These are phyloP conservation scores for Eucalyptus paniculata DNA, from an alignment of 345 rosid species.

Conservation along the genomic window DNA sequence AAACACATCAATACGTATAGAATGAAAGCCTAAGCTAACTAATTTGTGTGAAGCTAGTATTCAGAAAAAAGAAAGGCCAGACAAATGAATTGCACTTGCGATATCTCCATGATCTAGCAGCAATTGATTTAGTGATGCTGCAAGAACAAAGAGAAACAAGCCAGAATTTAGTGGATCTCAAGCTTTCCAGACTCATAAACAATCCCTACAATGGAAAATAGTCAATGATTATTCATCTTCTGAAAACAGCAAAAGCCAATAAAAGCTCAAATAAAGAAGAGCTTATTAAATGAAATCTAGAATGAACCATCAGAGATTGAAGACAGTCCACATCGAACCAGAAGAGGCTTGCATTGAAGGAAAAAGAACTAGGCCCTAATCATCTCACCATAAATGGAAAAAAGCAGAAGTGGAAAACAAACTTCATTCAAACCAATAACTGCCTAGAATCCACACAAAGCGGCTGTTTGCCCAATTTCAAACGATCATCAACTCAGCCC, in stretches of 20 bases:
- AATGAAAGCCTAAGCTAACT: neutral
- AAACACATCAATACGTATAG: neutral
- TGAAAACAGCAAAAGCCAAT: neutral
- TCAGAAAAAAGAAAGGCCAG: neutral
- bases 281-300: neutral
- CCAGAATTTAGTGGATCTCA: neutral
- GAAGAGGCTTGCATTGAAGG: neutral
- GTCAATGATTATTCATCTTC: neutral
- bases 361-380: neutral
- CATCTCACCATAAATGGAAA: neutral
- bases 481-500: neutral
- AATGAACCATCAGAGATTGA: neutral
- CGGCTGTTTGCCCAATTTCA: neutral
- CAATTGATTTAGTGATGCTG: neutral
- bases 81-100: neutral
- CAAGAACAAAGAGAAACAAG: neutral
- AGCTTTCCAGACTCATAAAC: neutral
- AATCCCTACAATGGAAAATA: neutral
- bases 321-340: neutral
- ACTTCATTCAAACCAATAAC: neutral
- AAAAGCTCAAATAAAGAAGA: neutral
- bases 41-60: neutral
- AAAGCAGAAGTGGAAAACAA: neutral
- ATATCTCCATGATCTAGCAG: neutral
- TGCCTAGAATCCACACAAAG: neutral